Conservation (phyloP, 1,284 basidiomycete species). For the Pseudozyma thailandica region DNA sequence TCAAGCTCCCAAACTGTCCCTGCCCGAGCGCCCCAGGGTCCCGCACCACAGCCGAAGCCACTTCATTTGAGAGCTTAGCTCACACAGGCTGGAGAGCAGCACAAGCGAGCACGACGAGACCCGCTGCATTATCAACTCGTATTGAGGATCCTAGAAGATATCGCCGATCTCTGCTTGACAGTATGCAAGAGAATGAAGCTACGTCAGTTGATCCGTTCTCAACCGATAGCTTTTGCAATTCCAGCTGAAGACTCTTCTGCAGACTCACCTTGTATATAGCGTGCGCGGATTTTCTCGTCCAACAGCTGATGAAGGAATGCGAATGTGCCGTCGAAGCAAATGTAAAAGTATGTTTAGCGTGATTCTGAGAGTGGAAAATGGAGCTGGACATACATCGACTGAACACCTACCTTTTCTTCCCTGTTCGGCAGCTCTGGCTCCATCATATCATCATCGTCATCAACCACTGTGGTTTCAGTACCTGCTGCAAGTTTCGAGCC, state of each 20-base stretch:
- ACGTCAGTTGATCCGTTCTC: too few relatives aligned
- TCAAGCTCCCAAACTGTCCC: too few relatives aligned
- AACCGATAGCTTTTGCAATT: too few relatives aligned
- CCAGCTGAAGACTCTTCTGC: neutral
- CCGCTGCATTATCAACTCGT: too few relatives aligned
- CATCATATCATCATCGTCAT: conserved; percentile 35
- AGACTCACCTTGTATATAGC: conserved; percentile 53
- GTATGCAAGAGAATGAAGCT: neutral
- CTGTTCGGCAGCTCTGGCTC: conserved; percentile 22
- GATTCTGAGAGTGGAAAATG: neutral
- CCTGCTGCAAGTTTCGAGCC: conserved; percentile 8
- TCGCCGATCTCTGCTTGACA: conserved; percentile 47
- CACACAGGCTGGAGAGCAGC: neutral
- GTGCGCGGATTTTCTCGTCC: conserved; percentile 54
- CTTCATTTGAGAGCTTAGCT: neutral
- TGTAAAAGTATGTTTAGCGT: neutral
- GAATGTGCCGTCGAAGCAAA: neutral
- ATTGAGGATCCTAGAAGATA: conserved; percentile 27
- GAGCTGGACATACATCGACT: neutral
- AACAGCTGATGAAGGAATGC: conserved; percentile 21
- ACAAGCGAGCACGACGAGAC: neutral
- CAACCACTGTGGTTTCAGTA: neutral
- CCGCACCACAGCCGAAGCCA: neutral
- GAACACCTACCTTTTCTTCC: conserved; percentile 25
- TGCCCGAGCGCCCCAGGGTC: too few relatives aligned